phyloP scores from a whole-genome alignment of 176 grass and related monocot genomes.

The Pharus latifolius region DNA sequence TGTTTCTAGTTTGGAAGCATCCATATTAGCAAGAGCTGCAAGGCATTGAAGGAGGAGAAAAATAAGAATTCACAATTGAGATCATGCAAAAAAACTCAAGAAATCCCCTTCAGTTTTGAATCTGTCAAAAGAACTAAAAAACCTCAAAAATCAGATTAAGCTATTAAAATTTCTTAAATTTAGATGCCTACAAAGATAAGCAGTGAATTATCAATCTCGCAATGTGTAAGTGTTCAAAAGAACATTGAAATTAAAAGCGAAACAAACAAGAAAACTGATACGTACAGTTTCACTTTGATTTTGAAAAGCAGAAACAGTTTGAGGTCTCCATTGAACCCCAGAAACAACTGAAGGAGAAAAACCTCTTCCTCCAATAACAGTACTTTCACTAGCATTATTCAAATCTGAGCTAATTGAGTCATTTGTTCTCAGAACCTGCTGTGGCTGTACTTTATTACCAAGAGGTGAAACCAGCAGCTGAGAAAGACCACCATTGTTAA shows the following conservation, averaged over 20 bases:
- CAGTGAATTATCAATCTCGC: background rate
- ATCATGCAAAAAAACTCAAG: background rate
- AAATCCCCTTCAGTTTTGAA: background rate
- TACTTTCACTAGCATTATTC: slow-evolving; percentile 33
- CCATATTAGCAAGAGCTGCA: background rate
- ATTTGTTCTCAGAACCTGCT: slow-evolving; percentile 39
- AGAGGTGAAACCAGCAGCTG: slow-evolving; percentile 56
- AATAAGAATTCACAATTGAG: slow-evolving; percentile 1
- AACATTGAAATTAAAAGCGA: background rate
- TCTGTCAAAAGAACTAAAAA: background rate
- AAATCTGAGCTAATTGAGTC: slow-evolving; percentile 51
- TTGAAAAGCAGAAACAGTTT: slow-evolving; percentile 55
- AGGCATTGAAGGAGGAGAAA: background rate
- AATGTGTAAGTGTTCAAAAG: background rate
- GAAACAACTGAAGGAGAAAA: slow-evolving; percentile 64
- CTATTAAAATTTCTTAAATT: background rate
- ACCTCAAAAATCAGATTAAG: background rate
- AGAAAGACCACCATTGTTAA: slow-evolving; percentile 31
- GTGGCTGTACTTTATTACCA: slow-evolving; percentile 56
- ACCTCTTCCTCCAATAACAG: slow-evolving; percentile 57
- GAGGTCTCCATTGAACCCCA: slow-evolving; percentile 74
- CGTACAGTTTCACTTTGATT: slow-evolving; percentile 82
- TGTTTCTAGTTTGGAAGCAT: background rate
- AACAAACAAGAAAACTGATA: background rate
- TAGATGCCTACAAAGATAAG: background rate